These are phyloP conservation scores for Wickerhamiella cacticola DNA, from an alignment of 805 yeast species.

Conservation along the genomic window DNA sequence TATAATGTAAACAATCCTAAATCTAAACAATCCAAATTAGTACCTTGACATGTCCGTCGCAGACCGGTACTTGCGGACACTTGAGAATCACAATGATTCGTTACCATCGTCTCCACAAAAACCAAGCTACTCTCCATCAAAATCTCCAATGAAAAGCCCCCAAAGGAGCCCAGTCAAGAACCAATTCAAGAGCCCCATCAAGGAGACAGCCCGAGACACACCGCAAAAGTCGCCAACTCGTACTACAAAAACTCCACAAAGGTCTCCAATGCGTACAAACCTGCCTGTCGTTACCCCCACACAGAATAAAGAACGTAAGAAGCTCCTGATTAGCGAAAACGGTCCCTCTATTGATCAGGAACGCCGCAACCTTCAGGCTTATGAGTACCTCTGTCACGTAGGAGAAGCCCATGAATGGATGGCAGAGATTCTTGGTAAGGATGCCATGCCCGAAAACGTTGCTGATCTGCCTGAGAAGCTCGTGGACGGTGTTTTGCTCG, in stretches of 20 bases:
- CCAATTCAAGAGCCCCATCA: not conserved
- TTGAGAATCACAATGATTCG: conserved; percentile 19
- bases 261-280: conserved; percentile 23
- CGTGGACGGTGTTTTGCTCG: conserved; percentile 75
- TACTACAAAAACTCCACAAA: not conserved
- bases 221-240: conserved; percentile 10
- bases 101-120: conserved; percentile 1
- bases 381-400: conserved; percentile 70
- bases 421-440: conserved; percentile 47
- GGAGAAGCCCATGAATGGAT: conserved; percentile 78
- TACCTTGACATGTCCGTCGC: conserved; percentile 10
- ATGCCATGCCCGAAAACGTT: conserved; percentile 38
- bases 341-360: conserved; percentile 30
- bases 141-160: conserved; percentile 1
- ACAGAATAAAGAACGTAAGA: conserved; percentile 11
- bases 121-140: conserved; percentile 1
- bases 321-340: conserved; percentile 9
- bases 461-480: conserved; percentile 52
- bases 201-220: not conserved
- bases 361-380: conserved; percentile 39
- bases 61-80: conserved; percentile 19
- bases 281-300: conserved; percentile 9
- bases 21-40: conserved; percentile 12
- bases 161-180: not conserved
- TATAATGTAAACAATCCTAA: conserved; percentile 5